Conservation (phyloP, 1,284 basidiomycete genomes). For the Abortiporus biennis region DNA sequence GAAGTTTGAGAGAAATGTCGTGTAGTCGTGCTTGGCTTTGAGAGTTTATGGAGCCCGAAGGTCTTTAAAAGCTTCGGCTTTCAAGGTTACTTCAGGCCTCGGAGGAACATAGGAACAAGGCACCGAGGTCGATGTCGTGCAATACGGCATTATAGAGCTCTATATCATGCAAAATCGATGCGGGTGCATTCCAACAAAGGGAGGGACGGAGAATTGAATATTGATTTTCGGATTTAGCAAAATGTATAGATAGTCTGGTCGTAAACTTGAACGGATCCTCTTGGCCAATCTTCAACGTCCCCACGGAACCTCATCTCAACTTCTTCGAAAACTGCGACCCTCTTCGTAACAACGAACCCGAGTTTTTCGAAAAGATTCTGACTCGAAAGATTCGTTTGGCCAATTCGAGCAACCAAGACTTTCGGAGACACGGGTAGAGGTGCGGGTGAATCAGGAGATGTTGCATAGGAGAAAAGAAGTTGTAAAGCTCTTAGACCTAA, state of each 20-base stretch:
- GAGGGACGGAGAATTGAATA: no score
- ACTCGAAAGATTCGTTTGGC: constrained; percentile 44
- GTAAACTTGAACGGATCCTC: constrained; percentile 2
- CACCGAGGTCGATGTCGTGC: no score
- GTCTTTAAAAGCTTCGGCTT: no score
- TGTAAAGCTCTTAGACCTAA: constrained; percentile 60
- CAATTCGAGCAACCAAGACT: constrained; percentile 50
- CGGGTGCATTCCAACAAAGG: no score
- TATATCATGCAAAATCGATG: no score
- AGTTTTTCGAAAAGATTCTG: constrained; percentile 62
- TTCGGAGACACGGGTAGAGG: constrained; percentile 30
- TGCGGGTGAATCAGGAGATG: constrained; percentile 21
- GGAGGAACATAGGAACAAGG: no score
- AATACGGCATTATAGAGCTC: no score
- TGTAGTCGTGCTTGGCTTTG: no score
- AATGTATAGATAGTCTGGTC: neutral
- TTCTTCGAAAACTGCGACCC: constrained; percentile 69
- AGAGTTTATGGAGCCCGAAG: no score
- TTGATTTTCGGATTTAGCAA: no score
- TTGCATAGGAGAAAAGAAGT: constrained; percentile 61
- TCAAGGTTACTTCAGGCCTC: no score
- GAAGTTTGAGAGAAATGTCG: no score
- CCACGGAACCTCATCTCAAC: constrained; percentile 52
- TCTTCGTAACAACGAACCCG: constrained; percentile 60
- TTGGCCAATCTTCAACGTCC: constrained; percentile 1